Conservation (phyloP, 1,139 yeast species). For the Sugiyamaella japonica region DNA sequence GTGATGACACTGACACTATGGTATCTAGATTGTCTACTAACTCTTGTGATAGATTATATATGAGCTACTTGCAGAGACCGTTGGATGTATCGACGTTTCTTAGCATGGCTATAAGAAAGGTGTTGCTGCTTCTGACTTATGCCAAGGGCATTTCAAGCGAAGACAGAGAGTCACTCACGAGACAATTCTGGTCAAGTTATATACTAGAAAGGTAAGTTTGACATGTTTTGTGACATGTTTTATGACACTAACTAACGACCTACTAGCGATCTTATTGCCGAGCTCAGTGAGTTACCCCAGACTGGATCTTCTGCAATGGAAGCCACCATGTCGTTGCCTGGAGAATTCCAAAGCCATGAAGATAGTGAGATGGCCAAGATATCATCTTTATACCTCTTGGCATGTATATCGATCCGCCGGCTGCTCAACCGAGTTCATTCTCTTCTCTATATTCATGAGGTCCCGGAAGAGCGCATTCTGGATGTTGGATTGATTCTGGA, state of each 20-base stretch:
- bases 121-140: constrained; percentile 22
- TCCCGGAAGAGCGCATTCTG: constrained; percentile 16
- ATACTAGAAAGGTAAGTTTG: constrained; percentile 23
- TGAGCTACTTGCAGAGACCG: constrained; percentile 25
- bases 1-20: background rate
- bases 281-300: constrained; percentile 25
- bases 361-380: constrained; percentile 21
- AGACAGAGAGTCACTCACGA: constrained; percentile 22
- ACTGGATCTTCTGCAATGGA: constrained; percentile 23
- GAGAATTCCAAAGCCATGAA: constrained; percentile 23
- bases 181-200: constrained; percentile 25
- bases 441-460: constrained; percentile 21
- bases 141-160: constrained; percentile 10
- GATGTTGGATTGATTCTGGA: constrained; percentile 23
- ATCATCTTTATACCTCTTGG: constrained; percentile 26
- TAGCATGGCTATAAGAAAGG: constrained; percentile 22
- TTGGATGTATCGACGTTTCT: constrained; percentile 24
- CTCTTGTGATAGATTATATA: constrained; percentile 19
- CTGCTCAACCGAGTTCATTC: constrained; percentile 28
- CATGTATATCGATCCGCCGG: constrained; percentile 28
- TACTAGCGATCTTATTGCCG: constrained; percentile 23
- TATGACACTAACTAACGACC: background rate
- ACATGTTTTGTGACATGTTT: background rate
- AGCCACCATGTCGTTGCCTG: constrained; percentile 22
- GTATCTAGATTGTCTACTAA: background rate